Base-by-base conservation (phyloP, 331 rosid genomes). In the Quercus lobata region DNA sequence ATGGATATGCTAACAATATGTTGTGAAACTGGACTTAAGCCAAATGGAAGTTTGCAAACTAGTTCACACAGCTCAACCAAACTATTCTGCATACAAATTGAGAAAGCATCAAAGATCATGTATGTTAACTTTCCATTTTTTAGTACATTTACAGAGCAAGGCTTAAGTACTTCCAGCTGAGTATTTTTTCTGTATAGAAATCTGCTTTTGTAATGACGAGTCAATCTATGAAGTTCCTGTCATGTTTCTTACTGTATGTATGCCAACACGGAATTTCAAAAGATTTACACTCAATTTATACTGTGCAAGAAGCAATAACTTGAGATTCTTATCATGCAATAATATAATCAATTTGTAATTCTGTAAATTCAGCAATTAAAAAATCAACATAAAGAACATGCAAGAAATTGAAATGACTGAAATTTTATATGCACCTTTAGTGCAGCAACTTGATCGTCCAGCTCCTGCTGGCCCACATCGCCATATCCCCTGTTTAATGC, bases 401-500 rank as follows among this genome's bases (percentile, higher is more conserved):
- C 69, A 69, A 81, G 69, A 53, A 57, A 82, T 82, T 58, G 69
- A 41, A 77, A 82, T 30, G 53, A 62, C 52, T 54, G 76, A 71
- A 6, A 46, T 29, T 75, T 52, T 30, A 46, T 71, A 62, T 4
- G 83, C 84, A 94, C 92, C 96, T 92, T 86, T 53, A 88, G 69
- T 73, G 73, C 37, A 52, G 76, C 76, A 75, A 84, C 84, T 87
- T 89, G 91, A 81, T 80, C 83, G 70, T 88, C 89, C 61, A 88
- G 76, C 79, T 84, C 85, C 57, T 37, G 75, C 14, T 83, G 86
- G 71, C 82, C 86, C 24, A 57, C 68, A 65, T 83, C 83, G 53
- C 82, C 87, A 54, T 75, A 76, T 79, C 91, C 92, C 90, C 98
- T 92, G 92, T 79, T 79, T 60, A 72, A 76, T 62, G 77, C 72